These are phyloP conservation scores for Luffa aegyptiaca DNA, from an alignment of 306 rosid species.

Conservation along the genomic window DNA sequence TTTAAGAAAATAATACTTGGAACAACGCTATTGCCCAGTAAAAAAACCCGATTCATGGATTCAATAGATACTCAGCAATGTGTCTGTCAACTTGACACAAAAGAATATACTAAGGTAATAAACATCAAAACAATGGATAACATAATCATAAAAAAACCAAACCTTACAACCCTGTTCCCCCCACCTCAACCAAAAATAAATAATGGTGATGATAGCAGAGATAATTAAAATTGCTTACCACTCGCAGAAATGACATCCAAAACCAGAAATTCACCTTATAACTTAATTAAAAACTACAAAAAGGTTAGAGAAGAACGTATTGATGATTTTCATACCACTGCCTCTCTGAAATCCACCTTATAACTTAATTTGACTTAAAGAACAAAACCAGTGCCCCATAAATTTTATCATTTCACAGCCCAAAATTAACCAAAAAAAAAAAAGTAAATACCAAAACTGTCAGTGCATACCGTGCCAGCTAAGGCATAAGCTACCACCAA, in stretches of 20 bases:
- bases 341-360: not conserved
- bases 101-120: not conserved
- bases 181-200: not conserved
- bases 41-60: not conserved
- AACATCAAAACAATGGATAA: not conserved
- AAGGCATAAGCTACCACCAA: slow-evolving; percentile 94
- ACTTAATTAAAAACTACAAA: not conserved
- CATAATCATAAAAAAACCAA: not conserved
- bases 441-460: not conserved
- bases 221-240: slow-evolving; percentile 47
- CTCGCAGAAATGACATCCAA: slow-evolving; percentile 77
- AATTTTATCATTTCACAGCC: not conserved
- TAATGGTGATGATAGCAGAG: not conserved
- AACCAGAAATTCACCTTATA: too few species aligned
- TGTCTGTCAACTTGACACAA: not conserved
- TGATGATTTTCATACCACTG: not conserved
- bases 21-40: not conserved
- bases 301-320: not conserved
- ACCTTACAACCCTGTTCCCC: not conserved
- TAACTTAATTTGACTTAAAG: not conserved
- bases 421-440: not conserved
- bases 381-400: not conserved
- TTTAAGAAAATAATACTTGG: not conserved
- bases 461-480: slow-evolving; percentile 74
- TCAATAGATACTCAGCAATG: not conserved